Base-by-base conservation (phyloP, 2,329 filamentous ascomycete species). In the Aspergillus viridinutans region DNA sequence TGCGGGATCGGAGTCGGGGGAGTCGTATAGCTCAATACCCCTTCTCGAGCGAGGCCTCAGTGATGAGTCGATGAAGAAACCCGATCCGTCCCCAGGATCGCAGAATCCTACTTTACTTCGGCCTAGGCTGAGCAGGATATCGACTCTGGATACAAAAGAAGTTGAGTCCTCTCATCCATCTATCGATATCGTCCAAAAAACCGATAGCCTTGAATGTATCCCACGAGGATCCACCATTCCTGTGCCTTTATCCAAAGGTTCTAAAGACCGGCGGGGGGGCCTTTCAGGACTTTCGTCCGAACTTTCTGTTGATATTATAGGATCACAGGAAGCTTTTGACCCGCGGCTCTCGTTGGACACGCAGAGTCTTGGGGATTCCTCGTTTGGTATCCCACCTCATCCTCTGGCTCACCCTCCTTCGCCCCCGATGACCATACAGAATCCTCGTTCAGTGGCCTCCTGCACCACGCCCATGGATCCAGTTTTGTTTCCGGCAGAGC, bases 21-120 rank as follows among this genome's bases (percentile, higher is more conserved):
- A 87, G 51, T 93, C 90, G 0, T 92, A 91, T 69, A 87, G 84
- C 42, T 92, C 90, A 0, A 85, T 87, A 35, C 90, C 91, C 3
- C 80, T 94, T 7, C 80, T 95, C 12, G 88, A 93, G 59, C 84
- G 89, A 51, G 89, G 83, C 6, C 60, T 77, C 49, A 71, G 68
- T 32, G 72, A 81, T 50, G 76, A 80, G 17, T 78, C 78, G 1
- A 80, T 81, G 77, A 79, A 76, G 58, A 77, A 76, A n/a, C 77
- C 76, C 6, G 68, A 69, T 23, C 45, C 58, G 5, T 62, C 48
- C 28, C 60, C 59, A 7, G 52, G 57, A 12, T 50, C 55, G 51
- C 62, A 65, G n/a, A 55, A 60, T 29, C 54, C 58, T 9, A 61
- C 64, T 28, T 35, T 59, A 12, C 62, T 69, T 29, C 67, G 55